Evolutionary conservation across 2,329 filamentous ascomycete genomes (phyloP), one percentile per base, ranked within the genome.

Genomic region (Truncatella angustata): DNA sequence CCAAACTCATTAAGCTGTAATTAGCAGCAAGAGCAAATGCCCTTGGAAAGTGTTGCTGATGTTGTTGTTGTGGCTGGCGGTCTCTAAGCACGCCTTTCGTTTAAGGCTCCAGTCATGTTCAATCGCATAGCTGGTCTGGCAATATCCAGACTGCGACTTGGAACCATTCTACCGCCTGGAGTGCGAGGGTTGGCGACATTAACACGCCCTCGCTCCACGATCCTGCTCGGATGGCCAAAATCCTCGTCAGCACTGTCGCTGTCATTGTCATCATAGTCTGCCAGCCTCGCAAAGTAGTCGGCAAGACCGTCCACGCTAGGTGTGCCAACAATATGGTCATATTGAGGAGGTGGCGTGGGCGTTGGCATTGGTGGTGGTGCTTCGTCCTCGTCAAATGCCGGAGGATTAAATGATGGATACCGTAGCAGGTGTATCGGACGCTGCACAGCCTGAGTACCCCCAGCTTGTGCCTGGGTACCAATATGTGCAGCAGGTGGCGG

Each of bases 241-340:
- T 57, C 62, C 23, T 67, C 60, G 12, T 70, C 63, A 10, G 59
- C 65, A 32, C 70, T 63, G 54, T 74, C 66, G 46, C 63, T 63
- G 59, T 73, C 47, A 67, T 52, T 54, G 18, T 73, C 72, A 2
- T 90, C 86, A 51, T 89, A 87, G 57, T 90, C 81, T 0, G 88
- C 88, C 35, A 96, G 72, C 1, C 92, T 83, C 0, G 86, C 77
- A 66, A 97, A 97, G 68, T 97, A 97, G 63, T 96, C 92, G 1
- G 91, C 88, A 43, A 96, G 69, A 0, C 86, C 70, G 73, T 91
- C 69, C 66, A 90, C 76, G 71, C 84, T 77, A 21, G 82, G 75
- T 54, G 81, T 82, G 14, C 87, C 88, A 1, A 94, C 83, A 34
- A 95, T 88, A 3, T 80, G 77, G 54, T 93, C 89, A 66, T 97